Conservation (phyloP, 2,329 filamentous ascomycete species). For the Alternaria sp. region DNA sequence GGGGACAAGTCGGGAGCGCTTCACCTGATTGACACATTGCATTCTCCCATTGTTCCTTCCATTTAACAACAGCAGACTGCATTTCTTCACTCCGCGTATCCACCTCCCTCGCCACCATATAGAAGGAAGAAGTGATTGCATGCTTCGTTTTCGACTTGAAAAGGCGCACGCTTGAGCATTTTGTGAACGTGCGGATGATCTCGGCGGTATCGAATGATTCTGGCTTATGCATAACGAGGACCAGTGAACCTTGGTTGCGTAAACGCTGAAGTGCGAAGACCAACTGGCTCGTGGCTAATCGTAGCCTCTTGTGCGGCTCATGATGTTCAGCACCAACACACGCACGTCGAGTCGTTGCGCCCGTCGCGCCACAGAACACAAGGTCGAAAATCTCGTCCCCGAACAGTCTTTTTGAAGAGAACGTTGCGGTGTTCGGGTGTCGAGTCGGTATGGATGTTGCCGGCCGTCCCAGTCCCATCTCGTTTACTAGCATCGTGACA, state of each 20-base stretch:
- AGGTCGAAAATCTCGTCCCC: fast-evolving
- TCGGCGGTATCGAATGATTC: conserved; percentile 56
- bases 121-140: conserved; percentile 58
- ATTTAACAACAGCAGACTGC: neutral
- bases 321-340: neutral
- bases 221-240: conserved; percentile 61
- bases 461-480: too few species aligned
- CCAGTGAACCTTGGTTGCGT: conserved; percentile 57
- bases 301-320: conserved; percentile 42
- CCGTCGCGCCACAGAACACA: too few species aligned
- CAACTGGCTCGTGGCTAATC: conserved; percentile 47
- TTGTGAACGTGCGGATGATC: conserved; percentile 44
- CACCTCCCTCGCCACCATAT: conserved; percentile 60
- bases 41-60: neutral
- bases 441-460: too few species aligned
- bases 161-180: conserved; percentile 54
- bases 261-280: conserved; percentile 59
- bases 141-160: conserved; percentile 58
- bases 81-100: neutral
- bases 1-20: neutral
- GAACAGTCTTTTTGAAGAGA: too few species aligned
- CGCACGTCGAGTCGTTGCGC: neutral
- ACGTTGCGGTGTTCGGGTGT: too few species aligned
- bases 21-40: neutral
- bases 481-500: too few species aligned